A percentile compares a stretch with the other conserved stretches of the same genome.
phyloP scores from a whole-genome alignment of 192 early-diverging fungal species.

The Powellomyces hirtus region DNA sequence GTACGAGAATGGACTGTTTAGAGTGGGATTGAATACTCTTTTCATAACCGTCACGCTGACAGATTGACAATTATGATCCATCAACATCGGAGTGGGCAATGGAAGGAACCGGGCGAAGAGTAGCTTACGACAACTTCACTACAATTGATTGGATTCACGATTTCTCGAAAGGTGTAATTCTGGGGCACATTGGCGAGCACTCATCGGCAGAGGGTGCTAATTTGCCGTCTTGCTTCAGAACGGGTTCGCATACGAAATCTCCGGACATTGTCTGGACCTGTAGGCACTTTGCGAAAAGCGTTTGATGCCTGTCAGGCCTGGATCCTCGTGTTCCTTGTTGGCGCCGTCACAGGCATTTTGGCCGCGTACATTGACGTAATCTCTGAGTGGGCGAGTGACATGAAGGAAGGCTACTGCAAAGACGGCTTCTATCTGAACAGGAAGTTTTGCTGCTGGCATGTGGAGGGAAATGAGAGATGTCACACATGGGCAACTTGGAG shows the following conservation, averaged over 20 bases:
- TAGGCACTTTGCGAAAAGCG: neutral
- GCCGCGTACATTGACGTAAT: conserved; percentile 51
- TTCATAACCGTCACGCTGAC: too few relatives aligned
- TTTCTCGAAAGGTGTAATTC: conserved; percentile 71
- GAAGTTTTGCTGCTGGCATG: conserved; percentile 54
- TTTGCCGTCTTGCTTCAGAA: conserved; percentile 19
- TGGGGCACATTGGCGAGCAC: neutral
- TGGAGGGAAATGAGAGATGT: conserved; percentile 32
- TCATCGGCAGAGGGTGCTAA: too few relatives aligned
- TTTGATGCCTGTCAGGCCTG: conserved; percentile 40
- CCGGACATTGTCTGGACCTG: conserved; percentile 5
- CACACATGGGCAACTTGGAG: conserved; percentile 41
- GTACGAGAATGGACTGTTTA: too few relatives aligned
- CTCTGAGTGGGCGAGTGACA: conserved; percentile 45
- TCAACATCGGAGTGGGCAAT: conserved; percentile 17
- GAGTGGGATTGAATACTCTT: too few relatives aligned
- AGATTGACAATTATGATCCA: conserved; percentile 24
- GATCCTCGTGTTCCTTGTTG: conserved; percentile 46
- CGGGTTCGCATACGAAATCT: conserved; percentile 24
- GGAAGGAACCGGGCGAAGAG: conserved; percentile 33
- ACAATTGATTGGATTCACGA: conserved; percentile 91
- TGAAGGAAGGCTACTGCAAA: conserved; percentile 46
- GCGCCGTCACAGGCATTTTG: conserved; percentile 37
- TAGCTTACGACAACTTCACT: conserved; percentile 53
- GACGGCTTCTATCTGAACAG: conserved; percentile 46